Evolutionary conservation across 176 grass and related monocot genomes (phyloP).

Genomic region (Paspalum vaginatum): DNA sequence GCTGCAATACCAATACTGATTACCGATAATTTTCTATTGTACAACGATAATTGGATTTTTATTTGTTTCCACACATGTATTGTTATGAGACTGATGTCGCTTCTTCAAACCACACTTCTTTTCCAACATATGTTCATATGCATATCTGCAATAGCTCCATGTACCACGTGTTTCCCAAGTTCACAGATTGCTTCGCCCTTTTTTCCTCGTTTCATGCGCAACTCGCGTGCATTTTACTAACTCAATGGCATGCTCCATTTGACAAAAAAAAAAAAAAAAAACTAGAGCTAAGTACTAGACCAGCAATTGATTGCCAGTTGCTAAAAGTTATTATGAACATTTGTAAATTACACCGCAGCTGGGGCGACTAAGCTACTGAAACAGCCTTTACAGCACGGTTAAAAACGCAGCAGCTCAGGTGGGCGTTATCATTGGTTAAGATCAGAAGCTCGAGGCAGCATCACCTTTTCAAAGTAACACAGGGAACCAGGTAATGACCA

Average conservation of each 20-base stretch:
- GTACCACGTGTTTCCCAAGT: neutral
- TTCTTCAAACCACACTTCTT: neutral
- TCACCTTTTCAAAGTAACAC: neutral
- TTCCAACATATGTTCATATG: neutral
- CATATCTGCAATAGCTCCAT: neutral
- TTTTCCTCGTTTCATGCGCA: neutral
- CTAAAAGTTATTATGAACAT: neutral
- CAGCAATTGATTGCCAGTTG: neutral
- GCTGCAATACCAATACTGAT: constrained; percentile 26
- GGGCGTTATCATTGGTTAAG: neutral
- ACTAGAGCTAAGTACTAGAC: neutral
- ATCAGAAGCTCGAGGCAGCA: neutral
- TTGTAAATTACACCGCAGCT: neutral
- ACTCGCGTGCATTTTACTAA: neutral
- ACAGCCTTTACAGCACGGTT: constrained; percentile 4
- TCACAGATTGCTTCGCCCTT: neutral
- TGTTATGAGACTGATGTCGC: constrained; percentile 13
- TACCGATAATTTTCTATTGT: constrained; percentile 50
- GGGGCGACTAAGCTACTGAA: constrained; percentile 3
- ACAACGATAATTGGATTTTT: constrained; percentile 40
- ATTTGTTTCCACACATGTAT: constrained; percentile 31
- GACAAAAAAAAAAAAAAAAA: neutral
- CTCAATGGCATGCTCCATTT: neutral
- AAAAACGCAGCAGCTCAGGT: constrained; percentile 18
- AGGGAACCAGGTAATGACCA: neutral